A percentile compares a stretch with the other conserved stretches of the same genome.
These are phyloP conservation scores for Sphaerulina musiva DNA, from an alignment of 2,329 filamentous ascomycete genomes.

Conservation along the genomic window DNA sequence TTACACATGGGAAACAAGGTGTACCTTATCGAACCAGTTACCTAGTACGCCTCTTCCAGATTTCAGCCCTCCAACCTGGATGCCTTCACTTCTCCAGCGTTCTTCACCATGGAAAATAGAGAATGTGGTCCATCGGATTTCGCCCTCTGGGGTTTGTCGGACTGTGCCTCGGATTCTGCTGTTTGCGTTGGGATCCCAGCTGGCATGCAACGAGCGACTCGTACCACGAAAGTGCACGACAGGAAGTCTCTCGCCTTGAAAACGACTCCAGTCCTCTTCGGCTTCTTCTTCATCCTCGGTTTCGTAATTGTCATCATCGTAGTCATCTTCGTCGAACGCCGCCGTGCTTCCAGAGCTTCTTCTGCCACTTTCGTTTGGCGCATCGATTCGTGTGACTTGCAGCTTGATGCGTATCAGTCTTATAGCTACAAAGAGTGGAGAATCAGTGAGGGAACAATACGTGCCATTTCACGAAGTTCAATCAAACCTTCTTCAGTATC, in stretches of 20 bases:
- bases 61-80: slow-evolving; percentile 63
- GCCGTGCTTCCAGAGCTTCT: background rate
- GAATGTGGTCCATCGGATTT: slow-evolving; percentile 67
- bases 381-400: slow-evolving; percentile 53
- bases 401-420: slow-evolving; percentile 65
- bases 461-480: slow-evolving; percentile 29
- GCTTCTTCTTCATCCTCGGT: slow-evolving; percentile 26
- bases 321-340: slow-evolving; percentile 39
- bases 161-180: slow-evolving; percentile 61
- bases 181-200: slow-evolving; percentile 63
- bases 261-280: slow-evolving; percentile 27
- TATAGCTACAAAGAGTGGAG: slow-evolving; percentile 42
- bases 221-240: slow-evolving; percentile 62
- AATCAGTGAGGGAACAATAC: slow-evolving; percentile 20
- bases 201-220: slow-evolving; percentile 56
- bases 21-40: slow-evolving; percentile 70
- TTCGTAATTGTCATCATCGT: slow-evolving; percentile 24
- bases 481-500: slow-evolving; percentile 51
- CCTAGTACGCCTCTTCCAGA: slow-evolving; percentile 64
- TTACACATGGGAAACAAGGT: background rate
- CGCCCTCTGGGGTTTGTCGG: slow-evolving; percentile 60
- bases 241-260: slow-evolving; percentile 42
- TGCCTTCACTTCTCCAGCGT: slow-evolving; percentile 68
- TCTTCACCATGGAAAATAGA: slow-evolving; percentile 60
- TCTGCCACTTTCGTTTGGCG: slow-evolving; percentile 43